Evolutionary conservation across 1,284 basidiomycete genomes (phyloP), one percentile per base, ranked within the genome.

Genomic region (Cutaneotrichosporon cavernicola): DNA sequence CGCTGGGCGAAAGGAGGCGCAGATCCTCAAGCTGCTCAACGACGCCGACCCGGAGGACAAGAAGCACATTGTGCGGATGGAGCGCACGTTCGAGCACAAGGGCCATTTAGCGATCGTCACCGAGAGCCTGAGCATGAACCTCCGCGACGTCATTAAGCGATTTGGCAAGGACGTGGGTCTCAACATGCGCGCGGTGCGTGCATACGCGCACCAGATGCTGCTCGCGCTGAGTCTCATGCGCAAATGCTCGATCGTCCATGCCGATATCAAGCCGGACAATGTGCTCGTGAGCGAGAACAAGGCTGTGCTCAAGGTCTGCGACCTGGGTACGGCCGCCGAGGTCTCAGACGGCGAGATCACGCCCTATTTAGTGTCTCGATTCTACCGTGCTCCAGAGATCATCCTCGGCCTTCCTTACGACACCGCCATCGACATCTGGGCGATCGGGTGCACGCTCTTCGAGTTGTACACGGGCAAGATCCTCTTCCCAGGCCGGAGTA

Each of bases 391-490:
- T 1, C 97, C 97, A 1, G 97, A 99, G 82, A 98, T 99, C 77
- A 99, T 99, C 73, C 87, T 99, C 59, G 97, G 97, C 18, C 87
- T 92, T 49, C 91, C 94, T 0, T 98, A 97, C 75, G 97, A 98
- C 80, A 89, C 90, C 13, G 86, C 94, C 0, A 86, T 99, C 46
- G 97, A 99, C 76, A 87, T 97, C 51, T 99, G 97, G 97, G 97
- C 95, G 1, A 88, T 97, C 60, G 97, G 93, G 1, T 99, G 97
- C 80, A 99, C 97, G 5, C 84, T 99, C 8, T 99, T 95, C 81
- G 97, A 99, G 80, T 84, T 99, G 6, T 98, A 94, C 81, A 99
- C 96, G 2, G 97, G 97, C 79, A 97, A 97, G 83, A 99, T 99
- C 63, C 86, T 99, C 34, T 95, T 99, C 77, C 95, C 97, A 0